Conservation (phyloP, 352 stramenopile species). For the Detonula confervacea region DNA sequence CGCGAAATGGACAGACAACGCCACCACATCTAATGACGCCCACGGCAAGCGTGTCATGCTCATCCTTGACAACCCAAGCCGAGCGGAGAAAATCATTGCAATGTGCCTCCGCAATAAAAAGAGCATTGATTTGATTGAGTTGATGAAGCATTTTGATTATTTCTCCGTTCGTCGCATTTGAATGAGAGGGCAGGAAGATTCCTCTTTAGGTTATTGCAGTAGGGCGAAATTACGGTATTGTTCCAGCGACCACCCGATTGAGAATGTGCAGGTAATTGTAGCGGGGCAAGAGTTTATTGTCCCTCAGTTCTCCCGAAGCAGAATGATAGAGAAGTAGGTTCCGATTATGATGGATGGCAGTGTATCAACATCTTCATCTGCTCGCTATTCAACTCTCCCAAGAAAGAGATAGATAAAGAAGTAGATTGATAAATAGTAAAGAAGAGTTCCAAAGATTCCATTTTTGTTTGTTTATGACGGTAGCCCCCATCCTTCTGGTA, state of each 20-base stretch:
- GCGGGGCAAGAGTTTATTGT: no score
- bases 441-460: not conserved
- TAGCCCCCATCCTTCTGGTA: slow-evolving; percentile 24
- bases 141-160: slow-evolving; percentile 20
- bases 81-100: not conserved
- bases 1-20: not conserved
- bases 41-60: slow-evolving; percentile 18
- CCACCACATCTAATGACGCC: not conserved
- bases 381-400: not conserved
- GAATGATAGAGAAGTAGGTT: no score
- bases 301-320: no score
- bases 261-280: slow-evolving; percentile 2
- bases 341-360: no score
- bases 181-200: not conserved
- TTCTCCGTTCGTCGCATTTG: slow-evolving; percentile 2
- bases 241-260: no score
- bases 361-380: not conserved
- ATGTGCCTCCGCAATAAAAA: slow-evolving; percentile 26
- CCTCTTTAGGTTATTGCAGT: not conserved
- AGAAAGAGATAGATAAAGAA: slow-evolving; percentile 3
- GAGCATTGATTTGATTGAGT: slow-evolving; percentile 14
- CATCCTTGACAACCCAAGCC: slow-evolving; percentile 20
- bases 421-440: not conserved
- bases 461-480: not conserved
- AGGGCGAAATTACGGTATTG: no score